Base-by-base conservation (phyloP, 2,329 filamentous ascomycete species). In the Exserohilum rostratum region DNA sequence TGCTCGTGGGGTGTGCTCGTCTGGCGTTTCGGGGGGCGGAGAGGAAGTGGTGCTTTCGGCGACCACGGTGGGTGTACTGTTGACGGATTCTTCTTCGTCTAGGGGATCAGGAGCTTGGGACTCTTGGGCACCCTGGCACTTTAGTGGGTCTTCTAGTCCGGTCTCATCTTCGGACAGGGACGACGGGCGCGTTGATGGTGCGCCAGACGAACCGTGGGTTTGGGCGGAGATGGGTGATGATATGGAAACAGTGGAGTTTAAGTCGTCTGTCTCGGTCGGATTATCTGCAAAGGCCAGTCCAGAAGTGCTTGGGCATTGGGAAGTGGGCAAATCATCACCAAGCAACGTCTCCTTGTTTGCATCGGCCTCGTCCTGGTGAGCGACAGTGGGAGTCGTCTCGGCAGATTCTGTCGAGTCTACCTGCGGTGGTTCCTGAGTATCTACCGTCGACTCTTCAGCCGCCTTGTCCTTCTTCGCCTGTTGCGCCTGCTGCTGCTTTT, bases 261-360 rank as follows among this genome's bases (percentile, higher is more conserved):
- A 55, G 56, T 75, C 72, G 48, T 76, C 74, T 11, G 61, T 55
- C 57, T 75, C 73, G 18, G 61, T 47, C 31, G 68, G 72, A 46
- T 57, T 67, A 31, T 48, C 61, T 22, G 85, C 80, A 53, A 86
- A 77, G 25, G 79, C 82, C 55, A 85, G 79, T 11, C 78, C 83
- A 34, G 85, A 85, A 63, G 87, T 86, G 20, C 66, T 62, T 18
- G 54, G 51, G 6, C 57, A 46, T 13, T 51, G 22, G 12, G 57
- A 45, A 7, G 60, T 51, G 35, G 57, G 46, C 35, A 38, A 49
- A 34, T 62, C 58, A 25, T 65, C 65, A 34, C 45, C 62, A 20
- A 50, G 34, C 11, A 59, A 50, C 37, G 52, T 62, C 38, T 62
- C 61, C 25, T 55, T 58, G 46, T 60, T 59, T 20, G 39, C 27